Base-by-base conservation (phyloP, 495 filamentous ascomycete genomes). In the Xylaria nigripes region DNA sequence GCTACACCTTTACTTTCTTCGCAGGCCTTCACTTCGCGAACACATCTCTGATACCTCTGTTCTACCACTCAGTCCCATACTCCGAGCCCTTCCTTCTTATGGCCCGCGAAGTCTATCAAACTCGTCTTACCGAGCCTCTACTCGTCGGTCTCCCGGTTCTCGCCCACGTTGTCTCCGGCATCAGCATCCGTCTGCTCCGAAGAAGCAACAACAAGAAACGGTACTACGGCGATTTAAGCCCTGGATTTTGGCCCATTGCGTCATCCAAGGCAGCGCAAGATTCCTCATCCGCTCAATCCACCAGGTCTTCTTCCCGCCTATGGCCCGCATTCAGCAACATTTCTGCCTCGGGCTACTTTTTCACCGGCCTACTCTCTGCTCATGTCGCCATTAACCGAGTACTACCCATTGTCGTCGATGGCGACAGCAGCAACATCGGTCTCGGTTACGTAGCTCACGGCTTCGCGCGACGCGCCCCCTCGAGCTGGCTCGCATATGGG, bases 361-460 rank as follows among this genome's bases (percentile, higher is more conserved):
- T 90, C 15, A 59, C 78, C 5, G 85, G 78, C 1, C 58, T 90
- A 15, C 71, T 92, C 12, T 76, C 74, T 1, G 77, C 81, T 6
- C 91, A 96, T 68, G 76, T 78, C 1, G 77, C 81, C 22, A 74
- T 93, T 50, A 88, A 90, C 61, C 78, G 91, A 12, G 70, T 76
- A 0, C 70, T 91, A 18, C 90, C 91, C 4, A 60, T 86, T 36
- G 70, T 78, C 29, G 77, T 90, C 15, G 88, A 95, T 30, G 90
- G 90, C 0, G 90, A 89, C 32, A 90, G 84, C 58, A 85, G 86
- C 12, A 81, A 90, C 38, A 81, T 95, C 24, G 86, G 86, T 1
- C 70, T 96, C 24, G 83, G 81, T 19, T 96, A 84, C 67, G 81
- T 95, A 0, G 82, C 83, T n/a, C 90, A 95, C 68, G 91, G 89